These are phyloP conservation scores for Phaffomyces opuntiae DNA, from an alignment of 805 yeast species.

Conservation along the genomic window DNA sequence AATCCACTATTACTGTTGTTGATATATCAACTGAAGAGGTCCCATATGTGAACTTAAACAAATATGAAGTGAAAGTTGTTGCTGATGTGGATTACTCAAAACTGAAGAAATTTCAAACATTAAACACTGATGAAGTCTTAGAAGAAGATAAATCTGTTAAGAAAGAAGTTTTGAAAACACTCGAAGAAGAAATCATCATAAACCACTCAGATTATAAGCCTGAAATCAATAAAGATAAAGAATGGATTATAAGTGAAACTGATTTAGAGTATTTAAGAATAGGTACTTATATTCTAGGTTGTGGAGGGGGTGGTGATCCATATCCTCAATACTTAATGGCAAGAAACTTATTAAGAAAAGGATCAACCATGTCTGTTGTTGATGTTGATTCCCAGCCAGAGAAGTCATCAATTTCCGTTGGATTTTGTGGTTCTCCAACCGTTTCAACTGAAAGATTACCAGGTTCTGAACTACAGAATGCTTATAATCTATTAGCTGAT, in stretches of 20 bases:
- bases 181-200: conserved; percentile 13
- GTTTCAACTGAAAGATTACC: conserved; percentile 26
- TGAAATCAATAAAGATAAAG: conserved; percentile 6
- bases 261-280: conserved; percentile 35
- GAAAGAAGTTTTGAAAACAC: conserved; percentile 12
- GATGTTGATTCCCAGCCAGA: conserved; percentile 29
- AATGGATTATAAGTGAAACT: conserved; percentile 22
- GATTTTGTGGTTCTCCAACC: conserved; percentile 21
- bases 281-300: conserved; percentile 41
- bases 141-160: neutral
- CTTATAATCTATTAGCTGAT: conserved; percentile 21
- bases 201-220: conserved; percentile 21
- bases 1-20: conserved; percentile 19
- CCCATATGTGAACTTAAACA: conserved; percentile 25
- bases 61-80: conserved; percentile 19
- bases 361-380: conserved; percentile 29
- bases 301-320: conserved; percentile 48
- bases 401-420: conserved; percentile 23
- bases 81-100: conserved; percentile 21
- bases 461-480: conserved; percentile 32
- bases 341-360: conserved; percentile 27
- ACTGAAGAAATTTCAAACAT: conserved; percentile 8
- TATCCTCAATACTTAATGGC: conserved; percentile 32
- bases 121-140: conserved; percentile 1
- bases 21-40: conserved; percentile 22